Conservation (phyloP, 2,329 filamentous ascomycete genomes). For the Blumeria hordei region DNA sequence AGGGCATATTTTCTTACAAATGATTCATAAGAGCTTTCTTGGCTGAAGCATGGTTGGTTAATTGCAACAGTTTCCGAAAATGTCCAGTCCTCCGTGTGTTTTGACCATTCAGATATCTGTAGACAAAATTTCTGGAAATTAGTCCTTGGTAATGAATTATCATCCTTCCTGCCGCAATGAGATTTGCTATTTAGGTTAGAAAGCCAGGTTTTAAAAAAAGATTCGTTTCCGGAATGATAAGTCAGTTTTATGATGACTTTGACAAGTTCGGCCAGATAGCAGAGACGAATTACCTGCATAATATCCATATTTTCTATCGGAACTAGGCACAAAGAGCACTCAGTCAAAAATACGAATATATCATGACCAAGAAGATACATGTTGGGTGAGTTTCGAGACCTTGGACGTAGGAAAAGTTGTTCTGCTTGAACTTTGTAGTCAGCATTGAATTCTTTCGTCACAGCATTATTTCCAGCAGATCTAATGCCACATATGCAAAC, state of each 20-base stretch:
- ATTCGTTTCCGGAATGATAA: conserved; percentile 24
- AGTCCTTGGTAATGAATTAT: conserved; percentile 1
- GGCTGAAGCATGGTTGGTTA: conserved; percentile 28
- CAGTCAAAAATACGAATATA: conserved; percentile 57
- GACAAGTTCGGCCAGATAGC: conserved; percentile 75
- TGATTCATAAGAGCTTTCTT: conserved; percentile 27
- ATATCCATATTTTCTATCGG: conserved; percentile 48
- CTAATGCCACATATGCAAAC: conserved; percentile 50
- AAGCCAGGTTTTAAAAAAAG: conserved; percentile 21
- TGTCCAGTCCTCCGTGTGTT: conserved; percentile 1
- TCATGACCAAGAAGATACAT: conserved; percentile 36
- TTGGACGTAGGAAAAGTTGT: conserved; percentile 33
- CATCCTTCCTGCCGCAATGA: conserved; percentile 1
- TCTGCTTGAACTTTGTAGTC: conserved; percentile 50
- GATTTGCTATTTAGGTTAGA: not conserved
- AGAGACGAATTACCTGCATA: conserved; percentile 57
- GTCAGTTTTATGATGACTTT: conserved; percentile 45
- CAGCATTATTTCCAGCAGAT: conserved; percentile 30
- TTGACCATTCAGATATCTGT: conserved; percentile 4
- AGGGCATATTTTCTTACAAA: conserved; percentile 64
- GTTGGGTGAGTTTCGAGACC: not conserved
- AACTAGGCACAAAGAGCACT: conserved; percentile 47
- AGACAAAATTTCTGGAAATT: conserved; percentile 11
- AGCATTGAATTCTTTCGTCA: conserved; percentile 39
- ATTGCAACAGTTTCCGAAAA: conserved; percentile 21